Percentiles rank a stretch among this genome's conserved stretches.
phyloP scores from a whole-genome alignment of 352 stramenopile species.

The Phytophthora hybrid region DNA sequence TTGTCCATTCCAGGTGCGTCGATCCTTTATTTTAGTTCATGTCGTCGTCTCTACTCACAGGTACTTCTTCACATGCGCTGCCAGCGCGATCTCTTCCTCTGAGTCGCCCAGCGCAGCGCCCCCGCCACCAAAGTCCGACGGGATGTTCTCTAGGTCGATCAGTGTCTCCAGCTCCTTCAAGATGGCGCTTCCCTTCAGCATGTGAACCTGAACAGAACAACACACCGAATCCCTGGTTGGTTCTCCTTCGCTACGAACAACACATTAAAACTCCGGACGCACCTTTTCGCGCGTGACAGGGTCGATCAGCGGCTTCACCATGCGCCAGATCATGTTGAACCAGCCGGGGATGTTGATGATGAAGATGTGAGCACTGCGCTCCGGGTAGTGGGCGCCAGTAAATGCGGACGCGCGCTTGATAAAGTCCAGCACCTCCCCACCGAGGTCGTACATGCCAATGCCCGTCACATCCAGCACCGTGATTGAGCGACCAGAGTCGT shows the following conservation, averaged over 20 bases:
- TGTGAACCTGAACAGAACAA: slow-evolving; percentile 61
- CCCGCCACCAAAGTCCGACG: slow-evolving; percentile 74
- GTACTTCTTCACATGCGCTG: slow-evolving; percentile 79
- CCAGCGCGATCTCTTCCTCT: slow-evolving; percentile 70
- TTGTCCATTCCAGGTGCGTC: slow-evolving; percentile 22
- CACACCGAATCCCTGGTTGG: slow-evolving; percentile 7
- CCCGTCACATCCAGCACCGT: slow-evolving; percentile 88
- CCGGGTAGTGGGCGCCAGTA: slow-evolving; percentile 94
- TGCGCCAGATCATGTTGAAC: slow-evolving; percentile 95
- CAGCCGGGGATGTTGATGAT: slow-evolving; percentile 96
- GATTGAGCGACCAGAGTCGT: slow-evolving; percentile 75
- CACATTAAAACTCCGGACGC: neutral
- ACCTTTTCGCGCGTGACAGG: slow-evolving; percentile 96
- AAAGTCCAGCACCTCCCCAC: slow-evolving; percentile 89
- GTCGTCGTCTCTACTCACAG: slow-evolving; percentile 32
- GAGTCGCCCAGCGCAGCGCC: slow-evolving; percentile 71
- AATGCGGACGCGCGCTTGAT: slow-evolving; percentile 88
- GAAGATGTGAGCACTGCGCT: slow-evolving; percentile 94
- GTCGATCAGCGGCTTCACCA: slow-evolving; percentile 94
- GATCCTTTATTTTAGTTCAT: slow-evolving; percentile 29
- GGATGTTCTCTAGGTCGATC: slow-evolving; percentile 76
- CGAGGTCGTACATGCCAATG: slow-evolving; percentile 90
- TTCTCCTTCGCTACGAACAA: neutral
- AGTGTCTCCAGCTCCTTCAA: slow-evolving; percentile 74
- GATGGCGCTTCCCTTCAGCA: slow-evolving; percentile 86